Evolutionary conservation across 495 filamentous ascomycete species (phyloP).

Genomic region (Penicillium dipodomyicola): DNA sequence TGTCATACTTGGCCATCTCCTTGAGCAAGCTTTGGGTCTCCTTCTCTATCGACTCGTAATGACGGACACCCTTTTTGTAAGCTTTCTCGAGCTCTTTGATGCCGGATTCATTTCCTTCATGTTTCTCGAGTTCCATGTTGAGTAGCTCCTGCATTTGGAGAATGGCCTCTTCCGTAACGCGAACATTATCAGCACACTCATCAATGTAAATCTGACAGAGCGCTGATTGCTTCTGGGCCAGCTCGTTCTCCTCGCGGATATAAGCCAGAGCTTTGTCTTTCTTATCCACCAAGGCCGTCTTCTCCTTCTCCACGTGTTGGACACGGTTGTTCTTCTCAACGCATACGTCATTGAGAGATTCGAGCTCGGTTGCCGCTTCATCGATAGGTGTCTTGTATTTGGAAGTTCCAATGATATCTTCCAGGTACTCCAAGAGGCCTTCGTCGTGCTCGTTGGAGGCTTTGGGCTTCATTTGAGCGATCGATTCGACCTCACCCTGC

Average conservation of each 20-base stretch:
- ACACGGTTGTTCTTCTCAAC: constrained; percentile 90
- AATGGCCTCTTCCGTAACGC: constrained; percentile 86
- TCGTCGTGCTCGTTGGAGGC: constrained; percentile 93
- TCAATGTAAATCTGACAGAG: constrained; percentile 88
- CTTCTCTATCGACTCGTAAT: constrained; percentile 80
- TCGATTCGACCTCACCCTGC: constrained; percentile 97
- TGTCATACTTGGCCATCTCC: constrained; percentile 89
- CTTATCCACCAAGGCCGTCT: constrained; percentile 85
- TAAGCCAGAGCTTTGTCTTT: constrained; percentile 90
- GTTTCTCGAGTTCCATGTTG: constrained; percentile 85
- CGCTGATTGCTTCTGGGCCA: constrained; percentile 80
- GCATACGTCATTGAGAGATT: constrained; percentile 90
- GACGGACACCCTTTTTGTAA: constrained; percentile 76
- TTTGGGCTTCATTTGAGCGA: constrained; percentile 99
- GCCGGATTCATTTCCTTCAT: constrained; percentile 83
- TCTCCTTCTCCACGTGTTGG: constrained; percentile 98
- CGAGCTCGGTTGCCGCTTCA: constrained; percentile 83
- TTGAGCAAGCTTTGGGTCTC: constrained; percentile 75
- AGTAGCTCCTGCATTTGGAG: constrained; percentile 84
- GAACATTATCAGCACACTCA: constrained; percentile 82
- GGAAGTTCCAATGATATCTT: constrained; percentile 97
- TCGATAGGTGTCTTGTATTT: constrained; percentile 97
- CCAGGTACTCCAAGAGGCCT: constrained; percentile 91
- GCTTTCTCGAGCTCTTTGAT: constrained; percentile 87
- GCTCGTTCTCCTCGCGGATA: constrained; percentile 89